Evolutionary conservation across 352 stramenopile genomes (phyloP).

Genomic region (Phytopythium delawarense): DNA sequence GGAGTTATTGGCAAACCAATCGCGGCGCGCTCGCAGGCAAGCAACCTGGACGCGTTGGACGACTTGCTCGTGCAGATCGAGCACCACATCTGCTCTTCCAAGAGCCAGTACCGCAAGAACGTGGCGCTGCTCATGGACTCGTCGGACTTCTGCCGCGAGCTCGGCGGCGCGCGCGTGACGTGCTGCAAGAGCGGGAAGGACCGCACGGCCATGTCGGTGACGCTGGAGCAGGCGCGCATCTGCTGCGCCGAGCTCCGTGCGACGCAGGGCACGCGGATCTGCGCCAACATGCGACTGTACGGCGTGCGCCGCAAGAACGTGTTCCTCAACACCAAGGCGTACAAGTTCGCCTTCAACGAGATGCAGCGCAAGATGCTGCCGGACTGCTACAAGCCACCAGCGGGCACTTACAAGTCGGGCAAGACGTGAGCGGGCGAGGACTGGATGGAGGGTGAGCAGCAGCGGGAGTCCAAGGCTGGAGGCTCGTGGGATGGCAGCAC

Average conservation of each 20-base stretch:
- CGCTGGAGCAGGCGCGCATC: slow-evolving; percentile 87
- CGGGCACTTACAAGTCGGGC: slow-evolving; percentile 80
- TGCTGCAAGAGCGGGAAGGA: slow-evolving; percentile 98
- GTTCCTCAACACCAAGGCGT: slow-evolving; percentile 79
- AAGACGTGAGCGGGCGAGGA: slow-evolving; percentile 38
- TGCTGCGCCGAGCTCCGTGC: slow-evolving; percentile 53
- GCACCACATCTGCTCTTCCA: slow-evolving; percentile 61
- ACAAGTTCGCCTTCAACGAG: slow-evolving; percentile 87
- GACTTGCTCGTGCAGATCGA: slow-evolving; percentile 65
- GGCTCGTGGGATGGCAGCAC: not conserved
- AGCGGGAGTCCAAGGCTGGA: not conserved
- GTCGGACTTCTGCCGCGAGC: slow-evolving; percentile 74
- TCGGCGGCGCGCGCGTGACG: slow-evolving; percentile 91
- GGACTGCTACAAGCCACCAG: slow-evolving; percentile 81
- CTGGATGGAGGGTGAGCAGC: not conserved
- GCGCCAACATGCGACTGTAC: slow-evolving; percentile 68
- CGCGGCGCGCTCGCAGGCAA: slow-evolving; percentile 8
- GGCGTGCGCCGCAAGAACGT: slow-evolving; percentile 79
- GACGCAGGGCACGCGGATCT: slow-evolving; percentile 48
- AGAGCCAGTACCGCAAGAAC: slow-evolving; percentile 81
- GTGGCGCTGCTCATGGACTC: slow-evolving; percentile 74
- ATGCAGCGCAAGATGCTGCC: slow-evolving; percentile 84
- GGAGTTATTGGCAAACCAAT: slow-evolving; percentile 2
- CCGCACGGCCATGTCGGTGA: slow-evolving; percentile 96
- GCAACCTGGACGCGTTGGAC: slow-evolving; percentile 55